Evolutionary conservation across 345 rosid species (phyloP), one percentile per base, ranked within the genome.

Genomic region (Arabidopsis arenosa): DNA sequence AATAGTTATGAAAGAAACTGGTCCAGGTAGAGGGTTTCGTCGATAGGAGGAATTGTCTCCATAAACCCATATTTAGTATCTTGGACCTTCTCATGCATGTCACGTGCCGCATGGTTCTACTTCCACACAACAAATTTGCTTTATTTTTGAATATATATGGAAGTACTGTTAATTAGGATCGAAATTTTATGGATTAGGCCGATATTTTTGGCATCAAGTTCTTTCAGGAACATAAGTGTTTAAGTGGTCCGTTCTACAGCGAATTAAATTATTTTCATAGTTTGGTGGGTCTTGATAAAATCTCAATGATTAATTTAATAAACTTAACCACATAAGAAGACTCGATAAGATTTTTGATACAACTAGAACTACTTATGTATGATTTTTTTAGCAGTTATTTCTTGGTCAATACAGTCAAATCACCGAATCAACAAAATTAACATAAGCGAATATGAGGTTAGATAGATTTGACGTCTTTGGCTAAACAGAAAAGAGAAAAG

Each of bases 21-120:
- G 80, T 49, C 80, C 75, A 61, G 56, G 21, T 52, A 68, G 63
- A 68, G 17, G 63, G 70, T 62, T 69, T 68, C 53, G 41, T 76
- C 59, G 75, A 60, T 70, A 30, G 10, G 23, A 61, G 44, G 26
- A 55, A 39, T 68, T 56, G 79, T 68, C 54, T 60, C 73, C 49
- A 35, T 49, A 62, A 61, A 63, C 58, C 60, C 44, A 70, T 17
- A 63, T 60, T 41, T 68, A 68, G 75, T 61, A 61, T 67, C 43
- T 49, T 67, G 74, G 56, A 60, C 58, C 65, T 21, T 44, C 74
- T 69, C 69, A 45, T 68, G 75, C 48, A 75, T 68, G 56, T 61
- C 75, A 68, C 54, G 79, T 75, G 73, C 43, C 43, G 32, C 59
- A 30, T 36, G 52, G 52, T 68, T 61, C 49, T 51, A 17, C 41